These are phyloP conservation scores for Penicillium sp. DNA, from an alignment of 2,329 filamentous ascomycete species.

Conservation along the genomic window DNA sequence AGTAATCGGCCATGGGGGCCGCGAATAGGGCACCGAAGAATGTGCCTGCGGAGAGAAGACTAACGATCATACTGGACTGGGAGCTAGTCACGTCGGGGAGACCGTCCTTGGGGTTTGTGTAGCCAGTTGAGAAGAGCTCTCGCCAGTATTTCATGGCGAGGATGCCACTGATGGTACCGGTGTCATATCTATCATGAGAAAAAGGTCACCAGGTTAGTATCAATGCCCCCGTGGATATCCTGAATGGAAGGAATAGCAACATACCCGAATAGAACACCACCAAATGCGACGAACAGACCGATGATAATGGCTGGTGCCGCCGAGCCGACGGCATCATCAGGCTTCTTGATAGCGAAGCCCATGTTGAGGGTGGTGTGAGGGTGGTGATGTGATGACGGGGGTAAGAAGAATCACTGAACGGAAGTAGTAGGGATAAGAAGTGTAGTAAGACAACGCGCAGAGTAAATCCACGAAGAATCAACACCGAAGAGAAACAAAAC, in stretches of 20 bases:
- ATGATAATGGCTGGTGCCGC: conserved; percentile 57
- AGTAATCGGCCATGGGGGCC: conserved; percentile 40
- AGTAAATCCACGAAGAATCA: neutral
- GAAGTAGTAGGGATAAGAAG: neutral
- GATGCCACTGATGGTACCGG: conserved; percentile 59
- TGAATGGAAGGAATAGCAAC: conserved; percentile 19
- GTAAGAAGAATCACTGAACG: neutral
- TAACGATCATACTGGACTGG: conserved; percentile 29
- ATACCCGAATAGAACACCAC: conserved; percentile 62
- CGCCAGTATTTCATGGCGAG: conserved; percentile 54
- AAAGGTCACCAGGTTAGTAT: conserved; percentile 2
- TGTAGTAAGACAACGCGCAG: neutral
- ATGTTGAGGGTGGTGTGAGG: conserved; percentile 34
- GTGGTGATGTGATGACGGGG: neutral
- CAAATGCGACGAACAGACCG: conserved; percentile 63
- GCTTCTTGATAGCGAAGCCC: conserved; percentile 51
- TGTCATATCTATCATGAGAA: conserved; percentile 54
- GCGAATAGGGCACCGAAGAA: conserved; percentile 62
- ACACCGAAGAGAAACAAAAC: neutral
- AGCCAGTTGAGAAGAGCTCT: conserved; percentile 38
- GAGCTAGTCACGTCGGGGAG: conserved; percentile 59
- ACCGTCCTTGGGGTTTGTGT: conserved; percentile 40
- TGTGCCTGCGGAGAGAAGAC: conserved; percentile 66
- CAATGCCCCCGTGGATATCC: no score
- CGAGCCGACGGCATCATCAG: conserved; percentile 50